Conservation (phyloP, 371 early-diverging fungal genomes). For the Zychaea mexicana region DNA sequence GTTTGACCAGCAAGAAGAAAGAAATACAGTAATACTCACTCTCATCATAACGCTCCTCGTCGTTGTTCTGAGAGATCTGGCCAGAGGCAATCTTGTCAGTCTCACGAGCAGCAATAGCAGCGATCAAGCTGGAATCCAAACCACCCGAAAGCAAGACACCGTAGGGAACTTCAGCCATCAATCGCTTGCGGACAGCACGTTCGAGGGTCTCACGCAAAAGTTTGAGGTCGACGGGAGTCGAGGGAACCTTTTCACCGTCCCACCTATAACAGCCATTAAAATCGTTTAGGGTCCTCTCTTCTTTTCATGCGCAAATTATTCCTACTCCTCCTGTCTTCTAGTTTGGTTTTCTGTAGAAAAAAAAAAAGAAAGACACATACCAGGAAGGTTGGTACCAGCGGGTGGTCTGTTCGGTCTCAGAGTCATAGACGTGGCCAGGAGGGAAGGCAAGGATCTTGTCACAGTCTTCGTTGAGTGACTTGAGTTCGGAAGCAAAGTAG, state of each 20-base stretch:
- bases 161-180: constrained; percentile 98
- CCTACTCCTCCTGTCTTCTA: no score
- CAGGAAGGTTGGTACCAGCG: constrained; percentile 91
- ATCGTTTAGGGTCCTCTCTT: no score
- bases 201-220: constrained; percentile 80
- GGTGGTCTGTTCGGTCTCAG: constrained; percentile 73
- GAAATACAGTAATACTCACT: constrained; percentile 37
- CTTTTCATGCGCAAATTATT: no score
- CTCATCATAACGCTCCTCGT: constrained; percentile 73
- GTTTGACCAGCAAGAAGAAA: not conserved
- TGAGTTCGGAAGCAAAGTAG: constrained; percentile 94
- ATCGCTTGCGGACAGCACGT: constrained; percentile 87
- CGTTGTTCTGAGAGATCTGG: constrained; percentile 12
- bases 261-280: constrained; percentile 27
- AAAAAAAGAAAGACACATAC: constrained; percentile 24
- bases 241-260: constrained; percentile 62
- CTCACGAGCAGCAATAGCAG: constrained; percentile 88
- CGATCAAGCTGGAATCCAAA: constrained; percentile 92
- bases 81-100: constrained; percentile 61
- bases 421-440: constrained; percentile 90
- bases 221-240: constrained; percentile 60
- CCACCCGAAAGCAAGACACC: constrained; percentile 96
- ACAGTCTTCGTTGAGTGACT: constrained; percentile 92
- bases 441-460: constrained; percentile 95
- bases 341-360: no score